Evolutionary conservation across 2,329 filamentous ascomycete species (phyloP).

Genomic region (Chaetothyriales sp.): DNA sequence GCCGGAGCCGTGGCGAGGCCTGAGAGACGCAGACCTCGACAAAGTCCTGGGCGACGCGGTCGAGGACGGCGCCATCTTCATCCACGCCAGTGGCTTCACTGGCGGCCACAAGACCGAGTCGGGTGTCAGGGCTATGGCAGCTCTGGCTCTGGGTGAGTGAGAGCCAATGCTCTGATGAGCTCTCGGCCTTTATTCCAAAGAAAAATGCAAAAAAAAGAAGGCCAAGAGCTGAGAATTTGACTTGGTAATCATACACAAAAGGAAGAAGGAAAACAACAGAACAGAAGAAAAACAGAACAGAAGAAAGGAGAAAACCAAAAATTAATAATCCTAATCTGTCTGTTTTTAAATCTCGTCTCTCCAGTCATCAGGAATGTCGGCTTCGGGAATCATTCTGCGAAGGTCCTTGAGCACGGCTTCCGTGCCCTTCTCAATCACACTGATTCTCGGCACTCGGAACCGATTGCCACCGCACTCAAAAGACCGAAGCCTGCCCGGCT

Average conservation of each 20-base stretch:
- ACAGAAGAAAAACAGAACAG: not conserved
- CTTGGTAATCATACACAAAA: too few species aligned
- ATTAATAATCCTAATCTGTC: not conserved
- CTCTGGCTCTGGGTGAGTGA: slow-evolving; percentile 23
- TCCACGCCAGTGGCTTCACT: slow-evolving; percentile 91
- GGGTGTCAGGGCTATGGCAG: slow-evolving; percentile 72
- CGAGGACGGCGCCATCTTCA: slow-evolving; percentile 62
- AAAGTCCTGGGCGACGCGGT: slow-evolving; percentile 32
- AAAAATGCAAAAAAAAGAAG: too few species aligned
- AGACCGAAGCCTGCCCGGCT: slow-evolving; percentile 46
- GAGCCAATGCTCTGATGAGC: not conserved
- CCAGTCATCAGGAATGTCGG: slow-evolving; percentile 26
- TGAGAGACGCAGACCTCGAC: slow-evolving; percentile 75
- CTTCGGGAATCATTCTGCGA: slow-evolving; percentile 55
- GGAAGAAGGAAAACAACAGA: not conserved
- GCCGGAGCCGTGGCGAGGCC: slow-evolving; percentile 81
- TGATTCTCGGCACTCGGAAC: slow-evolving; percentile 76
- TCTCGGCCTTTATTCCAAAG: too few species aligned
- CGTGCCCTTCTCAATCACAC: slow-evolving; percentile 72
- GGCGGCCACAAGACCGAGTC: slow-evolving; percentile 88
- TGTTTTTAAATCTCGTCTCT: slow-evolving; percentile 3
- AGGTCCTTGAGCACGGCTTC: slow-evolving; percentile 73
- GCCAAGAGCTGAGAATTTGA: too few species aligned
- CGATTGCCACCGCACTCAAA: slow-evolving; percentile 66
- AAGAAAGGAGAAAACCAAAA: not conserved